Evolutionary conservation across 306 rosid species (phyloP), one percentile per base, ranked within the genome.

Genomic region (Cicer yamashitae): DNA sequence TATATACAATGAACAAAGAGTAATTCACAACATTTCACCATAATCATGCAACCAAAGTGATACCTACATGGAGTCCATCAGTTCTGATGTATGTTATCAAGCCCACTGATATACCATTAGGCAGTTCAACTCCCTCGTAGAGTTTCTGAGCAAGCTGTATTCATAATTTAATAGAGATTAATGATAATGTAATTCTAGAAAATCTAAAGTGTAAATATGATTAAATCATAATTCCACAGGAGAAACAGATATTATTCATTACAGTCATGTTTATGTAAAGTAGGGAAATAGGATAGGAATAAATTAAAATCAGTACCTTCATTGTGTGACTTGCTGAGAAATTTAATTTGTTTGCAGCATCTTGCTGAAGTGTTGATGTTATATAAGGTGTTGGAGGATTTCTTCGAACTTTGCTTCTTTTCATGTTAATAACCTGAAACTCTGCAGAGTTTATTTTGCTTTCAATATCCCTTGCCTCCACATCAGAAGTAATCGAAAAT

Each of bases 361-460:
- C 99, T 81, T 94, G 99, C 85, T 94, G 99, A 85, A 94, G 98
- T 43, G 99, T 90, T 3, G 99, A 94, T 84, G 99, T 90, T 86
- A 94, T 90, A 77, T 78, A 92, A 56, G 99, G 99, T 22, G 89
- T 85, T 3, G 99, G 98, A 80, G 99, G 96, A 77, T 94, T 94
- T 85, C 82, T 92, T 84, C 84, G 81, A 59, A 67, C 50, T 89
- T 87, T 88, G 82, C 6, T 83, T 74, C 71, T 87, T 82, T 89
- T 94, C 78, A 81, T 81, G 71, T 63, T 82, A 59, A 85, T 67
- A 70, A 94, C 91, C 71, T 54, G 79, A 87, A 94, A 87, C 48
- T 79, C 74, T 39, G 50, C 74, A 60, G 85, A 85, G 65, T 77
- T 83, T 70, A 94, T 77, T 77, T 82, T 77, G 62, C 69, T 66